A percentile compares a stretch with the other conserved stretches of the same genome.
phyloP scores from a whole-genome alignment of 495 filamentous ascomycete species.

The Talaromyces ruber region DNA sequence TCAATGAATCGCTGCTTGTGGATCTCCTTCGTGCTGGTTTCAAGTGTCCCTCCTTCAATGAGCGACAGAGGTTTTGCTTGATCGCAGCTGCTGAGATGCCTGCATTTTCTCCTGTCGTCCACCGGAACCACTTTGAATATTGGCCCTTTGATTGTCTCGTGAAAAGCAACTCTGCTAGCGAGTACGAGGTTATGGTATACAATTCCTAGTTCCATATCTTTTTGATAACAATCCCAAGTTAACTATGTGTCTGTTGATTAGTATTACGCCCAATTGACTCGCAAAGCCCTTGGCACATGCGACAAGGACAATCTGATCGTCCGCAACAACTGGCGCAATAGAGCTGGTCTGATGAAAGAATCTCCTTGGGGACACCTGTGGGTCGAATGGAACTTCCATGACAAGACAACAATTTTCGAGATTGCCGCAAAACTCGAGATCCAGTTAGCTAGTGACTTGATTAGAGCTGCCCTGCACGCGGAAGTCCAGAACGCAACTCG shows the following conservation, averaged over 20 bases:
- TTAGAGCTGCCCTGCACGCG: not conserved
- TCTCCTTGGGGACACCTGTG: constrained; percentile 23
- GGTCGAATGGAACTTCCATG: constrained; percentile 20
- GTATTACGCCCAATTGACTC: constrained; percentile 23
- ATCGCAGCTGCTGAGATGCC: constrained; percentile 4
- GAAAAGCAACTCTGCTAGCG: constrained; percentile 17
- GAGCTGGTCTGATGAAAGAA: constrained; percentile 6
- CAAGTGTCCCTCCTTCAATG: constrained; percentile 56
- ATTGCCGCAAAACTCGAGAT: constrained; percentile 17
- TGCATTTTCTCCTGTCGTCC: not conserved
- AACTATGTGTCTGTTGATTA: constrained; percentile 6
- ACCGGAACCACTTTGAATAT: constrained; percentile 2
- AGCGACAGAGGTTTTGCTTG: constrained; percentile 36
- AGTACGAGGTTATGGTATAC: constrained; percentile 20
- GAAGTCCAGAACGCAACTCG: not conserved
- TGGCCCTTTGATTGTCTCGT: constrained; percentile 32
- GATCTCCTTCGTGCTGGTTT: constrained; percentile 52
- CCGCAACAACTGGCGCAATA: constrained; percentile 12
- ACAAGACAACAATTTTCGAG: constrained; percentile 12
- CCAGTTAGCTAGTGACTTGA: not conserved
- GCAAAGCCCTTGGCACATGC: constrained; percentile 11
- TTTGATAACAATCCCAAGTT: not conserved
- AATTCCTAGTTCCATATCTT: not conserved
- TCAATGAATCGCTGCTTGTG: constrained; percentile 46
- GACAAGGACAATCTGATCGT: constrained; percentile 7